Conservation (phyloP, 768 basidiomycete species). For the Phlebiopsis gigantea region DNA sequence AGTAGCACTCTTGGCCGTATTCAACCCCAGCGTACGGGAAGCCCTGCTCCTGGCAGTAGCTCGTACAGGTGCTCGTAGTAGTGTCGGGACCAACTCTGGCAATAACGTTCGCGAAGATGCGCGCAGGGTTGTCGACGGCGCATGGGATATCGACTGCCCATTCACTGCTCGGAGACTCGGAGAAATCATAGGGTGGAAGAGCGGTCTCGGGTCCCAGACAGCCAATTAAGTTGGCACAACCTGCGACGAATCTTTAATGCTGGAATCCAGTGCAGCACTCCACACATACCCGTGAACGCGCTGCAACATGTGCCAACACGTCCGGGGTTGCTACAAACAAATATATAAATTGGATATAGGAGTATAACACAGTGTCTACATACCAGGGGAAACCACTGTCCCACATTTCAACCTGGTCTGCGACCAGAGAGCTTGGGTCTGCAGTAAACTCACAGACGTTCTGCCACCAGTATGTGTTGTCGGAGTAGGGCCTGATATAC, state of each 20-base stretch:
- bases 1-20: constrained; percentile 22
- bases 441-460: constrained; percentile 6
- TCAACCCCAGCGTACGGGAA: constrained; percentile 21
- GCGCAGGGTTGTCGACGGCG: constrained; percentile 16
- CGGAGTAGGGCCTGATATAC: constrained; percentile 8
- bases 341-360: background rate
- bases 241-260: background rate
- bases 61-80: constrained; percentile 16
- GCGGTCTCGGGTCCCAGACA: constrained; percentile 8
- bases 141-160: constrained; percentile 15
- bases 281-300: background rate
- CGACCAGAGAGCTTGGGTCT: constrained; percentile 6
- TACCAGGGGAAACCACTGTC: background rate
- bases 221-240: too few species aligned
- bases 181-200: too few species aligned
- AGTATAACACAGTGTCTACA: background rate
- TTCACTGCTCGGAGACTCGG: background rate
- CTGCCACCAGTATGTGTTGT: constrained; percentile 10
- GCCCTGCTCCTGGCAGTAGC: constrained; percentile 12
- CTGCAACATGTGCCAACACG: background rate
- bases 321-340: background rate
- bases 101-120: constrained; percentile 15
- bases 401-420: background rate
- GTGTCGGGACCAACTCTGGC: constrained; percentile 13
- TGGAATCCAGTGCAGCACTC: background rate